Base-by-base conservation (phyloP, 768 basidiomycete species). In the Albatrellus ellisii region DNA sequence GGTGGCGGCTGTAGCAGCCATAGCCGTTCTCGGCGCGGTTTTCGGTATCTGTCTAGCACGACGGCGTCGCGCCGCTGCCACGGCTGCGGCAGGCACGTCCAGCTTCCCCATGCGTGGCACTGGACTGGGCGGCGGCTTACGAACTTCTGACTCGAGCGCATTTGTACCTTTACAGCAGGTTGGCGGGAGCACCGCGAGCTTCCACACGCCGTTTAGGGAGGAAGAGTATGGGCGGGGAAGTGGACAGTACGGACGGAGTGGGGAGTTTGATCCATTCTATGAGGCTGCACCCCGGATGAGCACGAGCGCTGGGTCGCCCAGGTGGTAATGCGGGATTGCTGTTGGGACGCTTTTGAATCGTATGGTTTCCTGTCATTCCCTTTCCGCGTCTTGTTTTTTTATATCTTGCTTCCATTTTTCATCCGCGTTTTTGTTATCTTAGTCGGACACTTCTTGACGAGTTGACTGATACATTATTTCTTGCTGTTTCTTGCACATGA, bases 101-200 rank as follows among this genome's bases (percentile, higher is more conserved):
- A 52, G 58, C 28, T 70, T 67, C 47, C 60, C 64, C 42, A 64
- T 67, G 64, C 58, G 61, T 26, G 40, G 63, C 46, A 42, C 52
- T 44, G 47, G 55, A 43, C 50, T 48, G n/a, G 53, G 43, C 14
- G 59, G 54, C 14, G 66, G 57, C 42, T 50, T 56, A 42, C 62
- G 75, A 29, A 59, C 59, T 60, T 77, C 77, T 47, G 73, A 79
- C 61, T 75, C 77, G 52, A 78, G 76, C 47, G 71, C 79, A 26
- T 83, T 84, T 53, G 63, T 79, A 39, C 81, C 82, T n/a, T 57
- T 85, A 52, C 72, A 73, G 49, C 77, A 78, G 55, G 72, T 70
- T 25, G 73, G 74, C 49, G 63, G 65, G 36, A 80, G 77, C 55
- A 65, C 56, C 15, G 55, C 57, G 49, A 57, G 61, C 27, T 52